A percentile compares a stretch with the other conserved stretches of the same genome.
These are phyloP conservation scores for Pseudohalonectria lignicola DNA, from an alignment of 2,329 filamentous ascomycete species.

Conservation along the genomic window DNA sequence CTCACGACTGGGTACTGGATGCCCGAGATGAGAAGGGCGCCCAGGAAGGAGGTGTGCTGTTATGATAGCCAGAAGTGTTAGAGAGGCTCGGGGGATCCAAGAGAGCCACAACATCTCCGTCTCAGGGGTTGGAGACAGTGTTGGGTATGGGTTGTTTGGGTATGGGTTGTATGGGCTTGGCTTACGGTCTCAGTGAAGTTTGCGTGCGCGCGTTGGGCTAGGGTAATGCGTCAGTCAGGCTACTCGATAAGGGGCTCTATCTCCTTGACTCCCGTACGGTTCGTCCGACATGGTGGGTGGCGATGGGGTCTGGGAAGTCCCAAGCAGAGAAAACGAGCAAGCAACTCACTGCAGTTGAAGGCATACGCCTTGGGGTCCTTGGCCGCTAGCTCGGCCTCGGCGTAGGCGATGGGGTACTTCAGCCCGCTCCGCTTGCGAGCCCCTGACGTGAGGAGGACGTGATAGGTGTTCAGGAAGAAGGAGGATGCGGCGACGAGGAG, in stretches of 20 bases:
- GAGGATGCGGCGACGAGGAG: constrained; percentile 44
- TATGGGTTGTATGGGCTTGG: too few species aligned
- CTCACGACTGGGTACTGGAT: constrained; percentile 39
- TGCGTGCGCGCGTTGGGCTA: constrained; percentile 49
- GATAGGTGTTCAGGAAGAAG: constrained; percentile 46
- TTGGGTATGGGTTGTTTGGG: too few species aligned
- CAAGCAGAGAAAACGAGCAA: too few species aligned
- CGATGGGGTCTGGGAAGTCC: too few species aligned
- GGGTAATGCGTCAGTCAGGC: too few species aligned
- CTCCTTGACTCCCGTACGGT: not conserved
- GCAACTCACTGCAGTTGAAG: constrained; percentile 52
- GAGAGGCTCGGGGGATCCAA: too few species aligned
- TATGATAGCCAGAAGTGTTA: too few species aligned
- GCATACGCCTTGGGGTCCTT: constrained; percentile 41
- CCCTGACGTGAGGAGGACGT: constrained; percentile 32
- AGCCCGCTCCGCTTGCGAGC: constrained; percentile 42
- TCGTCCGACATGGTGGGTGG: too few species aligned
- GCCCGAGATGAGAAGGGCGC: constrained; percentile 43
- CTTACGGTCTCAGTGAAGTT: constrained; percentile 52
- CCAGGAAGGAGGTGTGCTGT: constrained; percentile 32
- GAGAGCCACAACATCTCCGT: too few species aligned
- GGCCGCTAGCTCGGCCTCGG: constrained; percentile 37
- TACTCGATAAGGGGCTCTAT: not conserved
- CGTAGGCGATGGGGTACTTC: constrained; percentile 47
- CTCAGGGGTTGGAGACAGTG: too few species aligned